Evolutionary conservation across 495 filamentous ascomycete genomes (phyloP).

Genomic region (Penicillium maclennaniae): DNA sequence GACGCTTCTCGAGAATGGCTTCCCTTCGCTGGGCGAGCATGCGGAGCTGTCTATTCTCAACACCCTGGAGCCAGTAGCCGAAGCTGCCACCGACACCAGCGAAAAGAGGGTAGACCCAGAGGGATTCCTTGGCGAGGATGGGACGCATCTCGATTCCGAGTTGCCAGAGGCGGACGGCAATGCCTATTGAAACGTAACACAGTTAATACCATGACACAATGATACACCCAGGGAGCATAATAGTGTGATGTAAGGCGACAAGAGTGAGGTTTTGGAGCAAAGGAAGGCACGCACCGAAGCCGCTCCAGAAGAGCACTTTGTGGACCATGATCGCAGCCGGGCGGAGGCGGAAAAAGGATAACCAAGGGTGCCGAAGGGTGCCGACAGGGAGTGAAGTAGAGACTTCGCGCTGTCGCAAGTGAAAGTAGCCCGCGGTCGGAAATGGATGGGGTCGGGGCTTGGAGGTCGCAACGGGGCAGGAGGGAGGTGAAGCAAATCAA

Average conservation of each 20-base stretch:
- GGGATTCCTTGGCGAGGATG: conserved; percentile 68
- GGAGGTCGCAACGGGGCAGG: conserved; percentile 24
- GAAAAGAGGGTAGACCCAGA: conserved; percentile 92
- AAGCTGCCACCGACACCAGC: conserved; percentile 80
- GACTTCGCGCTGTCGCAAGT: conserved; percentile 10
- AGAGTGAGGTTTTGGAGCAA: not conserved
- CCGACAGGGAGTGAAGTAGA: conserved; percentile 1
- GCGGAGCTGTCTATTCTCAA: conserved; percentile 71
- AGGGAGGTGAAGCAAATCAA: conserved; percentile 43
- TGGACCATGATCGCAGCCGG: conserved; percentile 50
- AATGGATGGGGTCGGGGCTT: conserved; percentile 18
- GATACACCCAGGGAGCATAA: not conserved
- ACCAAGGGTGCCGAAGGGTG: conserved; percentile 7
- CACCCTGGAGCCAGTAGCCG: conserved; percentile 91
- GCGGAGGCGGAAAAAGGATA: conserved; percentile 13
- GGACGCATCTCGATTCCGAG: conserved; percentile 98
- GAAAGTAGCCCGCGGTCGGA: conserved; percentile 16
- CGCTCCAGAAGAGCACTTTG: conserved; percentile 92
- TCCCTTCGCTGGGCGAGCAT: conserved; percentile 73
- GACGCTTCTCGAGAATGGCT: conserved; percentile 81
- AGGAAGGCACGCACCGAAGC: conserved; percentile 72
- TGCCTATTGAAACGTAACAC: conserved; percentile 51
- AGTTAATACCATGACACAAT: conserved; percentile 2
- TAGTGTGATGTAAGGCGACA: not conserved
- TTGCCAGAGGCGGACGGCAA: conserved; percentile 89